Base-by-base conservation (phyloP, 78 protist species). In the Pigoraptor vietnamica region DNA sequence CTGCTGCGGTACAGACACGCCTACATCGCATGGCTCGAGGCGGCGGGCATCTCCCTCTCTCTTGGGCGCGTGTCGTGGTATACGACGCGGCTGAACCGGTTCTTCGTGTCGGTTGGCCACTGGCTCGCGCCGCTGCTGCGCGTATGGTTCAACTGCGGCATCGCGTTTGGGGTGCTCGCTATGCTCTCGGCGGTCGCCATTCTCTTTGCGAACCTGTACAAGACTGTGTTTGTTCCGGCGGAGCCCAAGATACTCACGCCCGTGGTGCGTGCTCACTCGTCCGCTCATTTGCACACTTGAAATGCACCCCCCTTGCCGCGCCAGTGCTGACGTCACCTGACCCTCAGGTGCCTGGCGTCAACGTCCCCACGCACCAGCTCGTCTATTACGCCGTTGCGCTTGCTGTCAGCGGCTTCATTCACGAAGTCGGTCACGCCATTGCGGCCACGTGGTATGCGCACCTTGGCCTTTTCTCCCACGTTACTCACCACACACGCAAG, bases 391-490 rank as follows among this genome's bases (percentile, higher is more conserved):
- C 37, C 67, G 35, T 87, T 23, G 89, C 67, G 40, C 79, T 87
- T 6, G 1, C 37, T 1, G 21, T 87, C 37, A 39, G 23, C 36
- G 67, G 33, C 34, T 37, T 87, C 37, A n/a, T 87, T 0, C 89
- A 87, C 89, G 89, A 87, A 39, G 67, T 37, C 89, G 89, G 89
- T 0, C 89, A 87, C 67, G 89, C 89, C 24, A 24, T 87, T 35
- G 89, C 89, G 0, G 89, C 89, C 32, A 23, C 23, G 14, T 37
- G 89, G 39, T 37, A 37, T 14, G 89, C 32, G n/a, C n/a, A n/a
- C n/a, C 33, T 29, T 0, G 2, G 82, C 55, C 24, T 9, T 1
- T 9, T 40, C 24, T 1, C 24, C 55, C 55, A 40, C 55, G 55
- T 14, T 9, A 40, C 55, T 1, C 24, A 9, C 55, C 55, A 40